A percentile compares a stretch with the other conserved stretches of the same genome.
These are phyloP conservation scores for Fabrea salina DNA, from an alignment of 169 alveolate species.

Conservation along the genomic window DNA sequence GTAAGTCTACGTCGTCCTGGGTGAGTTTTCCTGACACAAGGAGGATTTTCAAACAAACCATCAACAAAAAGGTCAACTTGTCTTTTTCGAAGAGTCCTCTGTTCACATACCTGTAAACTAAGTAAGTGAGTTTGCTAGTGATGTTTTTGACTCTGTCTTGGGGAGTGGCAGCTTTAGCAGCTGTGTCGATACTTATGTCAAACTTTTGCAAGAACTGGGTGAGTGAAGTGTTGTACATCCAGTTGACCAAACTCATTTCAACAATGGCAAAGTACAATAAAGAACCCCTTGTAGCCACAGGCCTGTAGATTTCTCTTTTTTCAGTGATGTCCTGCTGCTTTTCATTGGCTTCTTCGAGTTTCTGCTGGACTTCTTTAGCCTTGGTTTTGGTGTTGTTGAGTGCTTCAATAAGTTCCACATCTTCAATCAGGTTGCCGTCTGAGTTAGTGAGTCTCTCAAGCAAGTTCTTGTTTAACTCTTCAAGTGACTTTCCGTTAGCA, in stretches of 20 bases:
- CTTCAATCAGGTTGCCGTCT: slow-evolving; percentile 92
- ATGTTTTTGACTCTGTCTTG: slow-evolving; percentile 91
- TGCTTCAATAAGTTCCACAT: slow-evolving; percentile 93
- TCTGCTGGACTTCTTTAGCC: slow-evolving; percentile 90
- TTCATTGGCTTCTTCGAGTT: slow-evolving; percentile 80
- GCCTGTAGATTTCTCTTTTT: slow-evolving; percentile 94
- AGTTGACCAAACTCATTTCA: slow-evolving; percentile 91
- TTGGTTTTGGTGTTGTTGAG: slow-evolving; percentile 89
- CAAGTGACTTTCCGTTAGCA: slow-evolving; percentile 90
- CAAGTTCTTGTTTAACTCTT: slow-evolving; percentile 87
- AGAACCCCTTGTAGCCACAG: slow-evolving; percentile 95
- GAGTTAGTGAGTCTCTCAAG: slow-evolving; percentile 92
- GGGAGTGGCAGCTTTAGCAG: slow-evolving; percentile 92
- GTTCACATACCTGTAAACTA: slow-evolving; percentile 91
- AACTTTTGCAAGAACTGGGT: slow-evolving; percentile 93
- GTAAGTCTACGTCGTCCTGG: slow-evolving; percentile 86
- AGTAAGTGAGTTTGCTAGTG: slow-evolving; percentile 78
- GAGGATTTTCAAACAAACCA: slow-evolving; percentile 90
- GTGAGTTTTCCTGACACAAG: slow-evolving; percentile 86
- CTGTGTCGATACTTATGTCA: slow-evolving; percentile 88
- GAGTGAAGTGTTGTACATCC: slow-evolving; percentile 96
- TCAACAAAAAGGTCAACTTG: slow-evolving; percentile 91
- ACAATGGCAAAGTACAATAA: slow-evolving; percentile 91
- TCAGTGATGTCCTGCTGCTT: slow-evolving; percentile 86
- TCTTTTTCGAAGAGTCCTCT: slow-evolving; percentile 96